Evolutionary conservation across 2,329 filamentous ascomycete genomes (phyloP).

Genomic region (Alternaria consortialis): DNA sequence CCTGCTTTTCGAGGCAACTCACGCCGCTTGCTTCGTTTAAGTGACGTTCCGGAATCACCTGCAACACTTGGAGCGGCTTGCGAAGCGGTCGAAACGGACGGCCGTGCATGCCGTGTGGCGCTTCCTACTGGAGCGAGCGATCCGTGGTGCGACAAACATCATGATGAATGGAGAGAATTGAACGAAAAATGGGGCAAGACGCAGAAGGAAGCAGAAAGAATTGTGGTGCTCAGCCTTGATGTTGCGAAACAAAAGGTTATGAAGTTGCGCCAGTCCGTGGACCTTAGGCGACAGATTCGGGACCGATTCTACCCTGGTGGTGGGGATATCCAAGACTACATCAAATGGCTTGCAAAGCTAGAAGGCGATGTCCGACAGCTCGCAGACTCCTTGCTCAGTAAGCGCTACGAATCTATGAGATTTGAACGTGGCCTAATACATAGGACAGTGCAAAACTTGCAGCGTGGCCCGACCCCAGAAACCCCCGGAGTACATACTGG

Average conservation of each 20-base stretch:
- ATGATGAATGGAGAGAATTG: slow-evolving; percentile 28
- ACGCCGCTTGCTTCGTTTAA: slow-evolving; percentile 17
- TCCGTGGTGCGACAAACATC: slow-evolving; percentile 30
- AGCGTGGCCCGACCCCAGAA: slow-evolving; percentile 7
- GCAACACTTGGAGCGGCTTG: slow-evolving; percentile 15
- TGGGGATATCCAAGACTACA: slow-evolving; percentile 34
- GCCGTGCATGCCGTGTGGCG: slow-evolving; percentile 24
- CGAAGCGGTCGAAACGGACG: slow-evolving; percentile 36
- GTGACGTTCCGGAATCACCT: slow-evolving; percentile 30
- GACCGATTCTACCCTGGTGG: slow-evolving; percentile 38
- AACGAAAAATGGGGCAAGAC: slow-evolving; percentile 28
- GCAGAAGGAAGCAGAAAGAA: slow-evolving; percentile 31
- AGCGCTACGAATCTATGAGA: too few relatives aligned
- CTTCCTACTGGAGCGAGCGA: slow-evolving; percentile 16
- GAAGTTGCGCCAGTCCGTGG: slow-evolving; percentile 35
- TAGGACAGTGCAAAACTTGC: slow-evolving; percentile 8
- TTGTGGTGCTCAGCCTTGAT: slow-evolving; percentile 19
- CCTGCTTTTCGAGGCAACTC: slow-evolving; percentile 15
- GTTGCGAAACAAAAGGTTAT: slow-evolving; percentile 35
- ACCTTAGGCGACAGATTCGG: slow-evolving; percentile 31
- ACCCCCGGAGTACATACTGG: background rate
- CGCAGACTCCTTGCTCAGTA: slow-evolving; percentile 39
- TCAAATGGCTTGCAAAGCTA: slow-evolving; percentile 35
- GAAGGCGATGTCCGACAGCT: slow-evolving; percentile 31
- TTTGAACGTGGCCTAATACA: too few relatives aligned